phyloP scores from a whole-genome alignment of 495 filamentous ascomycete genomes.

The Penicillium tannophilum region DNA sequence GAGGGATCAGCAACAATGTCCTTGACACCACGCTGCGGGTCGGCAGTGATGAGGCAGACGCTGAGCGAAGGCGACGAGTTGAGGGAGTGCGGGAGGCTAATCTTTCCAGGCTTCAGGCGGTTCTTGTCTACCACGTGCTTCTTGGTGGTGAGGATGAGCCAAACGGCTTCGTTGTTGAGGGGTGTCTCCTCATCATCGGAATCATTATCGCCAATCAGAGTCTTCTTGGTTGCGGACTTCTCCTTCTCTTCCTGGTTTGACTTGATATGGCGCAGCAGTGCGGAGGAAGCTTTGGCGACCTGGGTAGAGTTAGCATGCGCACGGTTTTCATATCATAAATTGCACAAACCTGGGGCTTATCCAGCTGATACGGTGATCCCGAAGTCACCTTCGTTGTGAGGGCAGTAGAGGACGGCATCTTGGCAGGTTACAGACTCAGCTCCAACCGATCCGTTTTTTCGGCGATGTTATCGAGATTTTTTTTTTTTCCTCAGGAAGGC shows the following conservation, averaged over 20 bases:
- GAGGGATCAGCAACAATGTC: slow-evolving; percentile 74
- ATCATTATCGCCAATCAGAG: slow-evolving; percentile 66
- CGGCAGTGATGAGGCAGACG: slow-evolving; percentile 81
- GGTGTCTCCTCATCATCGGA: slow-evolving; percentile 44
- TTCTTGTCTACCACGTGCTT: slow-evolving; percentile 77
- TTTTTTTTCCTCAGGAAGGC: slow-evolving; percentile 36
- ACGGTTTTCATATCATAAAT: slow-evolving; percentile 12
- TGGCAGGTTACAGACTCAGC: slow-evolving; percentile 35
- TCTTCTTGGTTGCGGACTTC: slow-evolving; percentile 63
- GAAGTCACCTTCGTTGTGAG: slow-evolving; percentile 54
- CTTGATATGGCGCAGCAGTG: slow-evolving; percentile 79
- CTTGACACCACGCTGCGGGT: slow-evolving; percentile 89
- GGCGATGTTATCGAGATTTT: slow-evolving; percentile 28
- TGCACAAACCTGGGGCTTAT: slow-evolving; percentile 58
- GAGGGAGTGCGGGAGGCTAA: slow-evolving; percentile 67
- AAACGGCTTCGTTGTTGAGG: slow-evolving; percentile 66
- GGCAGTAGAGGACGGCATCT: slow-evolving; percentile 50
- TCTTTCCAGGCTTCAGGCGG: slow-evolving; percentile 76
- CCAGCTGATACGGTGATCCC: slow-evolving; percentile 66
- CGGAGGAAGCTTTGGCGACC: slow-evolving; percentile 77
- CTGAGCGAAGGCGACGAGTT: slow-evolving; percentile 61
- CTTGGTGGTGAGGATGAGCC: slow-evolving; percentile 87
- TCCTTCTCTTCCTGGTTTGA: slow-evolving; percentile 59
- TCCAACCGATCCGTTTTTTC: slow-evolving; percentile 30
- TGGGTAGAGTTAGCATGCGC: slow-evolving; percentile 34